Conservation (phyloP, 1,284 basidiomycete genomes). For the Cryptococcus wingfieldii region DNA sequence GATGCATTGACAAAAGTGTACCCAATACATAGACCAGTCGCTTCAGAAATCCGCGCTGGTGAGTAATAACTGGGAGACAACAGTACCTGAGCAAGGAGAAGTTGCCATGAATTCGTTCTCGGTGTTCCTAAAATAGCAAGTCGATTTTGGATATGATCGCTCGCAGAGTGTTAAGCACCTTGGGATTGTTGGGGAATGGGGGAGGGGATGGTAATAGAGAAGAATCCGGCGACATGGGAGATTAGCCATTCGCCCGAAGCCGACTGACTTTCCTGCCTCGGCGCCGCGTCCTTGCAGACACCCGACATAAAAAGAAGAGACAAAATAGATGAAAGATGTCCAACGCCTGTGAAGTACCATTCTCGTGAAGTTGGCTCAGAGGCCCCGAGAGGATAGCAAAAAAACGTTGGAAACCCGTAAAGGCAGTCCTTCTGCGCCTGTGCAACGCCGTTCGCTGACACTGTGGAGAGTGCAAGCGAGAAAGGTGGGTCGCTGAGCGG, state of each 20-base stretch:
- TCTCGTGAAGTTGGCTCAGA: constrained; percentile 17
- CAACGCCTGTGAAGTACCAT: constrained; percentile 46
- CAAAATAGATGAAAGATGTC: constrained; percentile 18
- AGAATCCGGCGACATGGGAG: constrained; percentile 9
- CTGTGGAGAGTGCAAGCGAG: constrained; percentile 23
- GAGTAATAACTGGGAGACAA: constrained; percentile 38
- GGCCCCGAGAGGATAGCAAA: constrained; percentile 36
- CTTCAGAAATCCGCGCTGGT: constrained; percentile 27
- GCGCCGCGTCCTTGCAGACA: constrained; percentile 3
- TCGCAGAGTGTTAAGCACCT: constrained; percentile 49
- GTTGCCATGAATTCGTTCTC: constrained; percentile 17
- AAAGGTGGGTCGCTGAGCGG: constrained; percentile 21
- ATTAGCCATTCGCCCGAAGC: neutral
- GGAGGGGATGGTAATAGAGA: constrained; percentile 1
- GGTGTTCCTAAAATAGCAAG: constrained; percentile 48
- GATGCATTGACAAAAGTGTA: constrained; percentile 12
- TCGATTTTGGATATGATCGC: constrained; percentile 39
- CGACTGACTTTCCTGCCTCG: constrained; percentile 2
- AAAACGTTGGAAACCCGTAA: constrained; percentile 23
- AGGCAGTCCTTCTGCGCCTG: constrained; percentile 22
- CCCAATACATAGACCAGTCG: constrained; percentile 32
- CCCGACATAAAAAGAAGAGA: neutral
- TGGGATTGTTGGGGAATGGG: constrained; percentile 2
- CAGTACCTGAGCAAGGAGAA: constrained; percentile 17
- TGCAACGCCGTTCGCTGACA: constrained; percentile 17